Conservation (phyloP, 495 filamentous ascomycete genomes). For the Peziza echinospora region DNA sequence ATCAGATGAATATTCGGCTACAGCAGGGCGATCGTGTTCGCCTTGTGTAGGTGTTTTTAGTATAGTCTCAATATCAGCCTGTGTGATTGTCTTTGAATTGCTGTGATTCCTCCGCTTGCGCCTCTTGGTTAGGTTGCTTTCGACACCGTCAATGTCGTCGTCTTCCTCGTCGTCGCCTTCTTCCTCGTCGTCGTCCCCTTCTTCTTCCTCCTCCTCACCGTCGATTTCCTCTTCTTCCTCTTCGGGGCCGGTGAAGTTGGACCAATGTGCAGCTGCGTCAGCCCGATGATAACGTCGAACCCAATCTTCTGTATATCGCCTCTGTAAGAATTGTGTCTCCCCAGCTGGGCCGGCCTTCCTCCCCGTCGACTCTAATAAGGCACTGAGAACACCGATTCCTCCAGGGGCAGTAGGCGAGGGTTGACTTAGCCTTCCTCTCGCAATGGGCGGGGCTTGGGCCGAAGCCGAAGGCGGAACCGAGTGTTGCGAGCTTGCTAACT, state of each 20-base stretch:
- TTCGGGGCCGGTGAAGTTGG: constrained; percentile 6
- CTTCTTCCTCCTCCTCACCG: constrained; percentile 7
- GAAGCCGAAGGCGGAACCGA: background rate
- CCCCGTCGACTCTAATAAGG: background rate
- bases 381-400: constrained; percentile 6
- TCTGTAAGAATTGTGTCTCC: constrained; percentile 7
- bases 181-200: background rate
- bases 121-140: no score
- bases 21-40: background rate
- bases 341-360: constrained; percentile 4
- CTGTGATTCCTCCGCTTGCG: constrained; percentile 10
- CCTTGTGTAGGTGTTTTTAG: background rate
- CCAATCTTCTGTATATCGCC: constrained; percentile 19
- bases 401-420: constrained; percentile 7
- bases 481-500: constrained; percentile 1
- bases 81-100: constrained; percentile 18
- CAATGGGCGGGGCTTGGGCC: background rate
- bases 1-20: background rate
- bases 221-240: constrained; percentile 9
- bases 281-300: constrained; percentile 17
- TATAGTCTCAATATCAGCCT: constrained; percentile 10
- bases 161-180: no score
- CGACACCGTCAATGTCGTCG: no score
- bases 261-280: constrained; percentile 8
- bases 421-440: background rate